phyloP scores from a whole-genome alignment of 305 asterid genomes.

The Fraxinus latifolia region DNA sequence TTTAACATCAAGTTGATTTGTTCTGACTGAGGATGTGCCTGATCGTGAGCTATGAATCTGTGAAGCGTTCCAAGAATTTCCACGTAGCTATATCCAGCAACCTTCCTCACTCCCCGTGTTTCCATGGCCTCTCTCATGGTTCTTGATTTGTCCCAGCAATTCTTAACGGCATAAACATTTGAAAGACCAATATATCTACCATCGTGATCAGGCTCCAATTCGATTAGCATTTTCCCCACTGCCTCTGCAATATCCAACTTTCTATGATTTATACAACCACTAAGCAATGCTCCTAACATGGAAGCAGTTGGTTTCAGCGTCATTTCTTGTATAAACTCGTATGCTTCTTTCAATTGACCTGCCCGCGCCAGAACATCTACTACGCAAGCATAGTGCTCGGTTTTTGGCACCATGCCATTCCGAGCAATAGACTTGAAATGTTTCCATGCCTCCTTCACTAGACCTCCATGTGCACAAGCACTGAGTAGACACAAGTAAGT shows the following conservation, averaged over 20 bases:
- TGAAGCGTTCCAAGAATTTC: slow-evolving; percentile 59
- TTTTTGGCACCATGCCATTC: slow-evolving; percentile 54
- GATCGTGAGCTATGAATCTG: slow-evolving; percentile 70
- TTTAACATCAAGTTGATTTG: slow-evolving; percentile 47
- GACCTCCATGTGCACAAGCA: slow-evolving; percentile 85
- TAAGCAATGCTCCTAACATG: slow-evolving; percentile 67
- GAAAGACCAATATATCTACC: slow-evolving; percentile 80
- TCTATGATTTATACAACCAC: slow-evolving; percentile 67
- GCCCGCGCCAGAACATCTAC: slow-evolving; percentile 83
- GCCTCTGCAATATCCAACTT: slow-evolving; percentile 59
- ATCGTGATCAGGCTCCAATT: slow-evolving; percentile 66
- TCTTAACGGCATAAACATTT: slow-evolving; percentile 58
- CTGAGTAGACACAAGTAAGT: slow-evolving; percentile 66
- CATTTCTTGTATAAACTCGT: slow-evolving; percentile 42
- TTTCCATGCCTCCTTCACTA: slow-evolving; percentile 59
- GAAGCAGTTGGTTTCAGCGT: slow-evolving; percentile 64
- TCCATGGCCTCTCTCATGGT: slow-evolving; percentile 66
- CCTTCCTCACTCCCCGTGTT: slow-evolving; percentile 68
- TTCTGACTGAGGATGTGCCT: slow-evolving; percentile 45
- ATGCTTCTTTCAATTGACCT: slow-evolving; percentile 57
- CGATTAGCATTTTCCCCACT: slow-evolving; percentile 66
- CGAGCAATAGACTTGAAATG: slow-evolving; percentile 43
- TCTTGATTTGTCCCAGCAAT: slow-evolving; percentile 68
- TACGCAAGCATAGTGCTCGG: slow-evolving; percentile 81
- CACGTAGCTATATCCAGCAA: slow-evolving; percentile 65